Conservation (phyloP, 768 basidiomycete genomes). For the Trametes cinnabarina region DNA sequence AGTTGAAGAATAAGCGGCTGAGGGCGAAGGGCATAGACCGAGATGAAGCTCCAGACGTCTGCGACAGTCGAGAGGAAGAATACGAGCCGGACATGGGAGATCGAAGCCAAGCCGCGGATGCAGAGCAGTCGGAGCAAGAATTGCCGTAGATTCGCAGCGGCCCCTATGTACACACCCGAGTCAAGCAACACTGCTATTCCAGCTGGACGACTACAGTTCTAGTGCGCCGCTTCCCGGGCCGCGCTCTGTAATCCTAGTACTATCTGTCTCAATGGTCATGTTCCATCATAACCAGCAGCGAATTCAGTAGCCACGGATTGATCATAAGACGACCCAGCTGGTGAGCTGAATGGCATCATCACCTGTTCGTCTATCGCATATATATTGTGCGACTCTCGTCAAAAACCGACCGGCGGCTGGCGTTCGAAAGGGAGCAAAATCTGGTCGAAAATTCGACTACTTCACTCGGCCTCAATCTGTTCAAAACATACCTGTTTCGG, state of each 20-base stretch:
- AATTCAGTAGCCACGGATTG: no score
- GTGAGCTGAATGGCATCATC: no score
- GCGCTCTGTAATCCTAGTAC: background rate
- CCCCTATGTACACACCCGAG: background rate
- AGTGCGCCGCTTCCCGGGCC: background rate
- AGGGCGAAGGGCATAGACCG: background rate
- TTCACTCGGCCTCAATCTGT: no score
- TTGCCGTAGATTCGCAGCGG: background rate
- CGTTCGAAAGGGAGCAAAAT: no score
- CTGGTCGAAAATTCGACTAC: no score
- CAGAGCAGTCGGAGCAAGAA: background rate
- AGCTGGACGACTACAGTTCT: background rate
- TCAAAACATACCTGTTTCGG: no score
- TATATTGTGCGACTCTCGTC: no score
- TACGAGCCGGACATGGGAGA: background rate
- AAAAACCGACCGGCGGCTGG: no score
- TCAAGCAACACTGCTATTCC: background rate
- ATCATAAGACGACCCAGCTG: no score
- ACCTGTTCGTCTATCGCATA: no score
- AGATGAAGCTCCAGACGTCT: background rate
- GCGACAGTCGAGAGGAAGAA: background rate
- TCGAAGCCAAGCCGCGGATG: background rate
- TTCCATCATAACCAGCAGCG: no score
- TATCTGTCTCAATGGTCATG: no score
- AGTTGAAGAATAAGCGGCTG: background rate